Evolutionary conservation across 1,139 yeast genomes (phyloP), one percentile per base, ranked within the genome.

Genomic region (Debaryomyces fabryi): DNA sequence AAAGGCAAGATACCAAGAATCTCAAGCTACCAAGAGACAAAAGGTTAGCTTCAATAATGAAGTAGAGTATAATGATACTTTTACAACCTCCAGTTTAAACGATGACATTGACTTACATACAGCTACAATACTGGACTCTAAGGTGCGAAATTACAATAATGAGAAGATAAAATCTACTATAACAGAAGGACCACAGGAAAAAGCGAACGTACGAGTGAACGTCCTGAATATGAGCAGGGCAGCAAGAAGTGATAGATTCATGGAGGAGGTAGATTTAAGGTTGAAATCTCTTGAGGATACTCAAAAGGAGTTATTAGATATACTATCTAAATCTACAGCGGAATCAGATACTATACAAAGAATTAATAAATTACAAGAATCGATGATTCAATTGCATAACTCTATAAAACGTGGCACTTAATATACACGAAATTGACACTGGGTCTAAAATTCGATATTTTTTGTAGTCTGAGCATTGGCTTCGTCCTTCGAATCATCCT

Each of bases 401-500:
- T 38, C 40, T 15, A 13, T 38, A 12, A 38, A 24, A 23, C 8
- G 37, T 15, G 30, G 20, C 23, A 42, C 29, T 32, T 34, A 23
- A 42, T 23, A 21, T 27, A 33, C 24, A 35, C 8, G 24, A 25
- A 16, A 36, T 27, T 23, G 34, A 44, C 30, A 15, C 8, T 44
- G 34, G 24, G n/a, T 39, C 25, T 41, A 45, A 41, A 45, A 45
- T 8, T 45, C 48, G 13, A 45, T 30, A 36, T 68, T 64, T 56
- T 72, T 70, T 4, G 68, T 63, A 16, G 74, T 71, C 49, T 62
- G 72, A 12, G 57, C 56, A 10, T 62, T 63, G 40, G 54, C 59
- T 39, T 53, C 55, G 25, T 72, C 79, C 30, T 72, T 78, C 15
- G 78, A 86, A 33, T 79, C 83, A 49, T 85, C 91, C 51, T 89